phyloP scores from a whole-genome alignment of 169 alveolate genomes.

The Plasmodium inui region DNA sequence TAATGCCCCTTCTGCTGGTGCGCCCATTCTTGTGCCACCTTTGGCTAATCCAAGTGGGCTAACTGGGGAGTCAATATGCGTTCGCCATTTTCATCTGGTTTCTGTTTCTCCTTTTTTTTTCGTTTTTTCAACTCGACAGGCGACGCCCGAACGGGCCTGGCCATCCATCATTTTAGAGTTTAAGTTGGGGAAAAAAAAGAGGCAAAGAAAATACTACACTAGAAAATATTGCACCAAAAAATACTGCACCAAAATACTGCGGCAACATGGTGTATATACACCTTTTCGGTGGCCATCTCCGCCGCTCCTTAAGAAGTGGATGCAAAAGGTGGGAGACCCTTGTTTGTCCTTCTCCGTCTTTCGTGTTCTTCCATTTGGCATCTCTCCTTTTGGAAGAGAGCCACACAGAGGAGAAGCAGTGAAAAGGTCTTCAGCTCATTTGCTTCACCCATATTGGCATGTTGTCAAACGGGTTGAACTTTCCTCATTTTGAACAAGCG shows the following conservation, averaged over 20 bases:
- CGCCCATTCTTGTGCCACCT: background rate
- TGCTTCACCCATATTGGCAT: background rate
- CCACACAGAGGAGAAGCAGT: background rate
- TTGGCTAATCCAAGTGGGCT: background rate
- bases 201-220: background rate
- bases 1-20: background rate
- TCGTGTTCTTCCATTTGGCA: background rate
- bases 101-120: background rate
- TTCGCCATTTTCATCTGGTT: background rate
- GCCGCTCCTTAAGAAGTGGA: background rate
- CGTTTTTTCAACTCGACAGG: background rate
- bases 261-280: no score
- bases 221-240: background rate
- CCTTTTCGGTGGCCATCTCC: background rate
- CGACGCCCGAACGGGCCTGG: no score
- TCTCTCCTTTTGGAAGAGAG: background rate
- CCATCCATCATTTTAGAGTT: background rate
- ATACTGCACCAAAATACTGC: no score
- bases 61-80: background rate
- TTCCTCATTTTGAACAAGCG: background rate
- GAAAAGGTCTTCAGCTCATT: background rate
- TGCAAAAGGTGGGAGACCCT: background rate
- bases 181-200: background rate
- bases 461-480: background rate
- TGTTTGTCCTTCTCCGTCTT: background rate